These are phyloP conservation scores for Yamadazyma triangularis DNA, from an alignment of 1,139 yeast genomes.

Conservation along the genomic window DNA sequence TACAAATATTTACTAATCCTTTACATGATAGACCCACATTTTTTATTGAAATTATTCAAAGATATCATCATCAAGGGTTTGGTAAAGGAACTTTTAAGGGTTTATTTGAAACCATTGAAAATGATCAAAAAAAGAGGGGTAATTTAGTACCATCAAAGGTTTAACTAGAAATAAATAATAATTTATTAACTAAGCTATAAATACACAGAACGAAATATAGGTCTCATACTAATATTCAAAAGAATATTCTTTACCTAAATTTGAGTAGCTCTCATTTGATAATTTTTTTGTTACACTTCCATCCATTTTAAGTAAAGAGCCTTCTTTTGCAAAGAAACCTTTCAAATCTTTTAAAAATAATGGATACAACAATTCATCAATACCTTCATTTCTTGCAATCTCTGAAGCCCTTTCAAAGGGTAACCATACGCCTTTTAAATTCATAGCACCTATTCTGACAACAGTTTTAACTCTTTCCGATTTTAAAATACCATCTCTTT, in stretches of 20 bases:
- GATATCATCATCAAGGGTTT: conserved; percentile 76
- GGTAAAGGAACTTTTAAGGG: conserved; percentile 87
- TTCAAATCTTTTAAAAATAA: conserved; percentile 43
- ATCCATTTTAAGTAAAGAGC: conserved; percentile 20
- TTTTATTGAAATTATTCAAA: conserved; percentile 75
- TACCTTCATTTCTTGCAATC: conserved; percentile 48
- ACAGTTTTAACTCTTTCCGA: conserved; percentile 42
- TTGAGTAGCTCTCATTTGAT: not conserved
- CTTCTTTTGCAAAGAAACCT: conserved; percentile 25
- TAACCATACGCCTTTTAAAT: conserved; percentile 54
- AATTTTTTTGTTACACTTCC: not conserved
- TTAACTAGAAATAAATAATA: no score
- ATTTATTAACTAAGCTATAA: no score
- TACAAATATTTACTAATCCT: conserved; percentile 78
- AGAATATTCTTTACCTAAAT: conserved; percentile 1
- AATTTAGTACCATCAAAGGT: conserved; percentile 26
- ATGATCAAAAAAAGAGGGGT: conserved; percentile 52
- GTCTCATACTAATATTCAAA: not conserved
- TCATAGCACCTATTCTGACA: conserved; percentile 51
- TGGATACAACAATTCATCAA: conserved; percentile 36
- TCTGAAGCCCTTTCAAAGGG: conserved; percentile 52
- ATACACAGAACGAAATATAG: not conserved
- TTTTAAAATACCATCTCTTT: conserved; percentile 82
- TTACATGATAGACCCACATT: conserved; percentile 75
- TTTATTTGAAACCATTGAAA: conserved; percentile 71